These are phyloP conservation scores for Akanthomyces dipterigenus DNA, from an alignment of 2,329 filamentous ascomycete species.

Conservation along the genomic window DNA sequence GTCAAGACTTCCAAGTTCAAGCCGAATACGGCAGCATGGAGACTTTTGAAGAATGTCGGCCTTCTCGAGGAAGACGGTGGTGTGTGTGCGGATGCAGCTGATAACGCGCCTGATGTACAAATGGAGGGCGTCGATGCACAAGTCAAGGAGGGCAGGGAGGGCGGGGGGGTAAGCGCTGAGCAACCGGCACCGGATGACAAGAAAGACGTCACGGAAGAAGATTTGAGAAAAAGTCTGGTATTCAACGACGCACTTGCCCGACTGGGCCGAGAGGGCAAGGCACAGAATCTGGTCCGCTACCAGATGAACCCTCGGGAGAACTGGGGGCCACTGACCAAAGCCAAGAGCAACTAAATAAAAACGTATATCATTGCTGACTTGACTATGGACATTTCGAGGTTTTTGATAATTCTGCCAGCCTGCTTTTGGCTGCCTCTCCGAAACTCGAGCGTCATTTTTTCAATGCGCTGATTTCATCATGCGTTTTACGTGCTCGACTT, in stretches of 20 bases:
- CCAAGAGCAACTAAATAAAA: slow-evolving; percentile 51
- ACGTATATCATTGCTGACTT: slow-evolving; percentile 11
- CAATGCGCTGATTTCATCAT: background rate
- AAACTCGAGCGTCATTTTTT: too few relatives aligned
- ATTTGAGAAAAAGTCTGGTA: slow-evolving; percentile 51
- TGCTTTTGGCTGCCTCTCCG: too few relatives aligned
- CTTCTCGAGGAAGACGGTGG: slow-evolving; percentile 30
- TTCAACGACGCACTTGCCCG: slow-evolving; percentile 76
- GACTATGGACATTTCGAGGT: background rate
- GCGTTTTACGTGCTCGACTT: background rate
- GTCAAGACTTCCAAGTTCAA: slow-evolving; percentile 67
- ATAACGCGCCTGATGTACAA: slow-evolving; percentile 24
- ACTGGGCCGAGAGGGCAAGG: slow-evolving; percentile 63
- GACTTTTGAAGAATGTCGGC: slow-evolving; percentile 48
- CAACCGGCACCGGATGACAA: slow-evolving; percentile 16
- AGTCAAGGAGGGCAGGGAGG: slow-evolving; percentile 12
- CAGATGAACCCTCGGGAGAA: slow-evolving; percentile 86
- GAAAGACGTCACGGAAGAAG: slow-evolving; percentile 20
- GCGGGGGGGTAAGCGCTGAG: slow-evolving; percentile 15
- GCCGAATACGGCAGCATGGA: slow-evolving; percentile 63
- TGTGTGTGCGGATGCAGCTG: slow-evolving; percentile 14
- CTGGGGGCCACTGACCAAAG: slow-evolving; percentile 77
- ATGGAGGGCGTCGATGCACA: slow-evolving; percentile 32
- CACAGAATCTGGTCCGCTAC: slow-evolving; percentile 72
- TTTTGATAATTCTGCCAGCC: background rate